Base-by-base conservation (phyloP, 345 rosid genomes). In the Noccaea caerulescens region DNA sequence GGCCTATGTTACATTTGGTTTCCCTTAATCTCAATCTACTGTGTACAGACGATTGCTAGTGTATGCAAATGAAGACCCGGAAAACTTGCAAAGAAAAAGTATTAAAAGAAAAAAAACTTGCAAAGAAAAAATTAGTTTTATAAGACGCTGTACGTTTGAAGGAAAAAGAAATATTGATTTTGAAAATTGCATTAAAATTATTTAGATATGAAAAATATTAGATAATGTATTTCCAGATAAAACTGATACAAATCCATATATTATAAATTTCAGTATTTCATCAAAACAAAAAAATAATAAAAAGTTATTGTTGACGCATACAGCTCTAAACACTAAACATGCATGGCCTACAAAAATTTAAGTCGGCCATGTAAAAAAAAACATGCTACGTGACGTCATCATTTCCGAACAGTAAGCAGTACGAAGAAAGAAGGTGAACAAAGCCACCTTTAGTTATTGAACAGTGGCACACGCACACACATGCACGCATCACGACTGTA, bases 351-450 rank as follows among this genome's bases (percentile, higher is more conserved):
- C 34, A 43, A 43, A 57, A 32, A 44, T 11, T 68, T 33, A 56
- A 56, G 63, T 68, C 72, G 63, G 72, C 45, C 44, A 34, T 44
- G 63, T 44, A 68, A 33, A 54, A n/a, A n/a, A 11, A 14, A 27
- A 33, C 7, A 69, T 37, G 41, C 27, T 9, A 13, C 7, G 7
- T 47, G 44, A 63, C n/a, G 32, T 56, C 23, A 27, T 14, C 34
- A 18, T 12, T 34, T 44, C n/a, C 33, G 33, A 54, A 30, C 54
- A 43, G 44, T 44, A 44, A 44, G 71, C 36, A 34, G 63, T 44
- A 44, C 23, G 54, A 36, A 56, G 53, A 42, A 27, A 55, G 45
- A 68, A 16, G 23, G 23, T 20, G 64, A 45, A 57, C 63, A 44
- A 20, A 68, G n/a, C 1, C 3, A 12, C 23, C 1, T 37, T 65